Evolutionary conservation across 108 stramenopile genomes (phyloP).

Genomic region (Epithemia pelagica): DNA sequence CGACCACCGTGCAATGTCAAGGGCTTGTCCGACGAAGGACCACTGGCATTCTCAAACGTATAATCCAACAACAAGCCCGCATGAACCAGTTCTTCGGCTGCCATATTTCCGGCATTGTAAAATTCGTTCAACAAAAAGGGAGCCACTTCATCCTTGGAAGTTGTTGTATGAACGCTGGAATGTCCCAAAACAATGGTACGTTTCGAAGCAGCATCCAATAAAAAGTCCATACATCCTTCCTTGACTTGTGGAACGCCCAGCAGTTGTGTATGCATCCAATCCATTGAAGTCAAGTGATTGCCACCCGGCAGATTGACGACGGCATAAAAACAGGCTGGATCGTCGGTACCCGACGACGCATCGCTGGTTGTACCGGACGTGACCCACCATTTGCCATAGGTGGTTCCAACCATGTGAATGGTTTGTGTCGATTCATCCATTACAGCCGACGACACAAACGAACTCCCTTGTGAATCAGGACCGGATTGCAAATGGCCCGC

Average conservation of each 20-base stretch:
- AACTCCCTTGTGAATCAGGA: slow-evolving; percentile 4
- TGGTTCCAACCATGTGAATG: not conserved
- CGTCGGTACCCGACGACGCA: not conserved
- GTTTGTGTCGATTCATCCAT: not conserved
- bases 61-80: slow-evolving; percentile 1
- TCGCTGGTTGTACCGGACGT: not conserved
- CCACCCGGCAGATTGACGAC: not conserved
- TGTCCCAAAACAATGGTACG: not conserved
- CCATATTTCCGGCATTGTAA: not conserved
- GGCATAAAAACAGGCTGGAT: slow-evolving; percentile 3
- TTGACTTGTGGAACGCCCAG: not conserved
- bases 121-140: not conserved
- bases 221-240: not conserved
- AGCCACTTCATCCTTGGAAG: not conserved
- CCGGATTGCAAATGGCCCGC: slow-evolving; percentile 4
- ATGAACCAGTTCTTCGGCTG: not conserved
- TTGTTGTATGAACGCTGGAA: not conserved
- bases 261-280: not conserved
- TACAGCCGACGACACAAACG: not conserved
- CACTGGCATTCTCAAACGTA: not conserved
- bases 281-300: not conserved
- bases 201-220: not conserved
- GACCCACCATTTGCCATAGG: slow-evolving; percentile 1
- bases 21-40: not conserved
- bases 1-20: slow-evolving; percentile 8